Base-by-base conservation (phyloP, 306 rosid species). In the Cucumis cinereus region DNA sequence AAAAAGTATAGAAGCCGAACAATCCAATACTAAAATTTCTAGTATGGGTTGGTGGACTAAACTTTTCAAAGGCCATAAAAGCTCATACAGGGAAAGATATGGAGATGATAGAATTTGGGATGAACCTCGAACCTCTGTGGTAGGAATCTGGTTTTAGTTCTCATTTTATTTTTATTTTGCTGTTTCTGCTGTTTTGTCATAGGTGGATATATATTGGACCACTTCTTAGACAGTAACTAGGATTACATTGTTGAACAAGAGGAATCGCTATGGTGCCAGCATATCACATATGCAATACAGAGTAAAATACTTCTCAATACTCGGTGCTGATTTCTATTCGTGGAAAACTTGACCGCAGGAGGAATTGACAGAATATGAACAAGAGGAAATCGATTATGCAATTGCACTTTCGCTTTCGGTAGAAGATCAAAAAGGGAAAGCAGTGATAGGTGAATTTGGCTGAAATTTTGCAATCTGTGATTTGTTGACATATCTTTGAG, bases 31-130 rank as follows among this genome's bases (percentile, higher is more conserved):
- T 68, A 6, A 40, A 40, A 53, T 66, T 72, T 68, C 13, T 60
- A 41, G 63, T 43, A 93, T 93, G 98, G 89, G 89, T 81, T 90
- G 98, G 98, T 81, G 91, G 79, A 84, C 87, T 79, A 89, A 91
- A 81, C 70, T 93, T 81, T 81, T 91, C 62, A 91, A 87, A 81
- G 97, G 97, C 80, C 86, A 81, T 78, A 86, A 80, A 77, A 79
- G 77, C 78, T 78, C 81, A 69, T 40, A 74, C 83, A 85, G 77
- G 63, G 89, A 84, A 71, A 87, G 55, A 60, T 79, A 84, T 83
- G 87, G 81, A 77, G 86, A 85, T 17, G 88, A 89, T 67, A 84
- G 83, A 82, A 60, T 75, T 33, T 88, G 87, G 89, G 88, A 81
- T 26, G 82, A 76, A 54, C 89, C 89, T 67, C 90, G 19, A 30